Base-by-base conservation (phyloP, 352 stramenopile genomes). In the Phytopythium litorale region DNA sequence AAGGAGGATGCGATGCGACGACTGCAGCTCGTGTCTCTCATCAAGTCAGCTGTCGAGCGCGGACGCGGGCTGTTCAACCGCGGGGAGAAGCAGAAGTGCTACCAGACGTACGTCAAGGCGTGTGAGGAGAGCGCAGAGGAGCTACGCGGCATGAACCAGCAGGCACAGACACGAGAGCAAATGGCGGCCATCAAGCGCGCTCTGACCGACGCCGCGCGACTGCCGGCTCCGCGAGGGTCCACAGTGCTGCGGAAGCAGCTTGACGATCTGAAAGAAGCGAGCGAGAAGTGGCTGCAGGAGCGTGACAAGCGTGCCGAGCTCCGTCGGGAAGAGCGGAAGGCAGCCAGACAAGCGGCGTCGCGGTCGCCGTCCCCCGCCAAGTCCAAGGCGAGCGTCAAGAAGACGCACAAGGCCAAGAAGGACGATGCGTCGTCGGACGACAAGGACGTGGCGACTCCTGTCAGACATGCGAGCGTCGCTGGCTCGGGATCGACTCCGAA, bases 1-100 rank as follows among this genome's bases (percentile, higher is more conserved):
- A 76, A 66, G n/a, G 66, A 79, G n/a, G 82, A 87, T n/a, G 68
- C 67, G 13, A 65, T 69, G 25, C 58, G 71, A 0, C 70, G 62
- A 1, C 48, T 77, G 23, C 74, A 86, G 60, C 56, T 89, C 19
- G 58, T 83, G 7, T 50, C 71, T 16, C 40, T 76, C 52, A 75
- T 91, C 48, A 65, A 63, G 7, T 67, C 86, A 19, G 73, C 79
- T 0, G 71, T 94, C 28, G 71, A 84, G 58, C 71, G 74, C 12
- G 83, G 85, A 9, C 92, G 91, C 60, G 59, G 68, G 18, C 77
- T 86, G 51, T 94, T 88, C 64, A 94, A 94, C 60, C 75, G 76
- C 13, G 85, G 85, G 0, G 83, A 94, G 65, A 90, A 90, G 59
- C 68, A 65, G 18, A 85, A 86, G 60, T 94, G 85, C 62, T 88